phyloP scores from a whole-genome alignment of 2,329 filamentous ascomycete species.

The Aspergillus terreus region DNA sequence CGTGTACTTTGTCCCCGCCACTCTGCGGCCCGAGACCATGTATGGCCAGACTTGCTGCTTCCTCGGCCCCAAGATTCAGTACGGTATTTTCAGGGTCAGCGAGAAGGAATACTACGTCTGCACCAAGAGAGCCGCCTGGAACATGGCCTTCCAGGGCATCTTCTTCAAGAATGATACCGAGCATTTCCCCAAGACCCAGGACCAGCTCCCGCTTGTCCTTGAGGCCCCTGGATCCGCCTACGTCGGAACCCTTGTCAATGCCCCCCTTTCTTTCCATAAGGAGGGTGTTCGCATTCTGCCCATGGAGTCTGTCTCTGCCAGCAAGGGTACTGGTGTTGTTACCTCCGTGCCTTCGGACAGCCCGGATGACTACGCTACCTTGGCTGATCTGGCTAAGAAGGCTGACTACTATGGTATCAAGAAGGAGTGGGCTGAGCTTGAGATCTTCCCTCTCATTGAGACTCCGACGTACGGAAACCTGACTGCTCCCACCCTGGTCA shows the following conservation, averaged over 20 bases:
- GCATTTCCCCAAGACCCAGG: conserved; percentile 57
- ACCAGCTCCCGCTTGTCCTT: conserved; percentile 68
- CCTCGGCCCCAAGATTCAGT: conserved; percentile 82
- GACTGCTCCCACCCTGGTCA: conserved; percentile 76
- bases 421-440: conserved; percentile 91
- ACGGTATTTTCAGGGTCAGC: conserved; percentile 79
- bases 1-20: conserved; percentile 88
- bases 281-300: conserved; percentile 83
- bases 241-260: conserved; percentile 83
- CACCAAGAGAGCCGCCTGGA: conserved; percentile 78
- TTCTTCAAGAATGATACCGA: conserved; percentile 55
- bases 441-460: conserved; percentile 83
- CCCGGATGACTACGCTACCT: conserved; percentile 89
- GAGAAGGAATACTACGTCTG: conserved; percentile 79
- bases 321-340: conserved; percentile 95
- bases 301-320: conserved; percentile 89
- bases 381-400: conserved; percentile 87
- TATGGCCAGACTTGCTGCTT: conserved; percentile 97
- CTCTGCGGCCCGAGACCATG: conserved; percentile 94
- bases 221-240: conserved; percentile 75
- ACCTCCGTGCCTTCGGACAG: conserved; percentile 94
- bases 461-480: conserved; percentile 85
- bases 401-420: conserved; percentile 93
- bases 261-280: conserved; percentile 81
- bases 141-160: conserved; percentile 93